Percentiles rank a stretch among this genome's conserved stretches.
These are phyloP conservation scores for Flaveria floridana DNA, from an alignment of 140 eudicot genomes.

Conservation along the genomic window DNA sequence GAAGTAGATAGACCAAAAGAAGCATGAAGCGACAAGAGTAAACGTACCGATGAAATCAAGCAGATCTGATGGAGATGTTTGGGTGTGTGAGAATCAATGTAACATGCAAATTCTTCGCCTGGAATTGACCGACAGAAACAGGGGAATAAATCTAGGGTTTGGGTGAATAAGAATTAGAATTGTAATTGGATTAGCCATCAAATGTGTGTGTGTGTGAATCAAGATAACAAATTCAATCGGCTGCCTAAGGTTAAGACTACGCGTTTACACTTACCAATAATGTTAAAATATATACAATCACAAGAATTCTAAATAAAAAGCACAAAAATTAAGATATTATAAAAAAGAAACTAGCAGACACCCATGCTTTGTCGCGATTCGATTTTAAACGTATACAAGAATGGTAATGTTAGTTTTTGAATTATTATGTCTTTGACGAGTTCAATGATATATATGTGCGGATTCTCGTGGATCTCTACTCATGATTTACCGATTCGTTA, in stretches of 20 bases:
- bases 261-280: slow-evolving; percentile 14
- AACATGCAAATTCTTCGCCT: slow-evolving; percentile 22
- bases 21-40: background rate
- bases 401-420: too few species aligned
- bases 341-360: too few species aligned
- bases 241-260: slow-evolving; percentile 32
- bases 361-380: too few species aligned
- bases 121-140: slow-evolving; percentile 30
- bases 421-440: too few species aligned
- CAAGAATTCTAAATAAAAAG: too few species aligned
- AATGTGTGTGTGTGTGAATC: slow-evolving; percentile 13
- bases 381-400: too few species aligned
- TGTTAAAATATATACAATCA: too few species aligned
- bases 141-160: slow-evolving; percentile 45
- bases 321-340: too few species aligned
- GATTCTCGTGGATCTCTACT: too few species aligned
- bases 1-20: background rate
- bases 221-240: slow-evolving; percentile 30
- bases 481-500: too few species aligned
- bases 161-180: slow-evolving; percentile 27
- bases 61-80: slow-evolving; percentile 33
- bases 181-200: slow-evolving; percentile 12
- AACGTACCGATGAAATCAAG: slow-evolving; percentile 26
- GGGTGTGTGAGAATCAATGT: slow-evolving; percentile 17
- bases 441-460: too few species aligned